phyloP scores from a whole-genome alignment of 2,329 filamentous ascomycete species.

The Fusarium domesticum region DNA sequence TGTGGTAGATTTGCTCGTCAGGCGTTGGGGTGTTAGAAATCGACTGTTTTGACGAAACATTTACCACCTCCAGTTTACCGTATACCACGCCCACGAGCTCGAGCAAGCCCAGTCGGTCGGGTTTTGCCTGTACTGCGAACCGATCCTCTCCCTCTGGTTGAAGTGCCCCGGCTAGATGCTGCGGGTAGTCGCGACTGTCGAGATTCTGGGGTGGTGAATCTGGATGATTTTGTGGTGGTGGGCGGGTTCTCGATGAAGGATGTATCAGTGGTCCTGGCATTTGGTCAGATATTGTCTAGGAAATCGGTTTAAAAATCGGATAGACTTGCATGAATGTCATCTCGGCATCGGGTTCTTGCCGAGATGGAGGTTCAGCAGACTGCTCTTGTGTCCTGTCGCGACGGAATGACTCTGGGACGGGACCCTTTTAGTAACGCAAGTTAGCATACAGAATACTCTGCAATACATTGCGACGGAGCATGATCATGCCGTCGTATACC shows the following conservation, averaged over 20 bases:
- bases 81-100: conserved; percentile 45
- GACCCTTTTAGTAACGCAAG: conserved; percentile 54
- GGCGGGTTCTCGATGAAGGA: conserved; percentile 85
- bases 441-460: background rate
- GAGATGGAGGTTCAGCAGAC: conserved; percentile 23
- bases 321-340: conserved; percentile 75
- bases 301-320: background rate
- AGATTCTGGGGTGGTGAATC: conserved; percentile 41
- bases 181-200: conserved; percentile 49
- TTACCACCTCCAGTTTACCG: conserved; percentile 34
- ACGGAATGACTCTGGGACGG: conserved; percentile 78
- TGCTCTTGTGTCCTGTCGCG: conserved; percentile 58
- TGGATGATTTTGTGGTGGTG: conserved; percentile 50
- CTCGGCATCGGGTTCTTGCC: conserved; percentile 55
- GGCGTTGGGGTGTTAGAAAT: conserved; percentile 10
- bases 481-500: background rate
- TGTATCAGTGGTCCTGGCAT: conserved; percentile 76
- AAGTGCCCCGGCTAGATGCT: conserved; percentile 38
- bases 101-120: conserved; percentile 45
- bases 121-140: conserved; percentile 31
- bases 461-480: background rate
- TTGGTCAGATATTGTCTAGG: conserved; percentile 17
- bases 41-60: conserved; percentile 1
- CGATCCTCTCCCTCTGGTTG: conserved; percentile 30
- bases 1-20: background rate